A percentile compares a stretch with the other conserved stretches of the same genome.
Evolutionary conservation across 1,139 yeast species (phyloP).

Genomic region (Magnusiomyces tetraspermus): DNA sequence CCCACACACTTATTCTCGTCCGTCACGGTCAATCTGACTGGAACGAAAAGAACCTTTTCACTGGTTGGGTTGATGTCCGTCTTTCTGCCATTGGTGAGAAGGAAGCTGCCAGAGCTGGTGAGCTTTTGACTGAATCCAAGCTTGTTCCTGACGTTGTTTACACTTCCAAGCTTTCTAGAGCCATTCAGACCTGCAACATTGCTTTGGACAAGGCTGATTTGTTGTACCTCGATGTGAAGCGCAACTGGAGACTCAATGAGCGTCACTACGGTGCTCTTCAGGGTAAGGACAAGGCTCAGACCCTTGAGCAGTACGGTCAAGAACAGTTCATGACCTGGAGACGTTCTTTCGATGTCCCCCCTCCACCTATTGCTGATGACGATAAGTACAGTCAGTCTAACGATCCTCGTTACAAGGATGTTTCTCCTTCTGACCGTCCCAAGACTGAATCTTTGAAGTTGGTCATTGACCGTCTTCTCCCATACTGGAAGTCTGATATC

Average conservation of each 20-base stretch:
- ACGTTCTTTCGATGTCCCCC: slow-evolving; percentile 96
- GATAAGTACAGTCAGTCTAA: slow-evolving; percentile 77
- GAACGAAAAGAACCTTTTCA: slow-evolving; percentile 96
- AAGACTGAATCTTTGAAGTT: slow-evolving; percentile 89
- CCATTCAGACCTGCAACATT: slow-evolving; percentile 95
- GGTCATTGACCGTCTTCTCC: slow-evolving; percentile 93
- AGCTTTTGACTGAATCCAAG: slow-evolving; percentile 77
- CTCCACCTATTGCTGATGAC: slow-evolving; percentile 73
- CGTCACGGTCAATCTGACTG: slow-evolving; percentile 99
- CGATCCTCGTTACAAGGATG: slow-evolving; percentile 74
- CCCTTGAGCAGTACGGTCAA: slow-evolving; percentile 77
- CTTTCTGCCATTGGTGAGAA: slow-evolving; percentile 75
- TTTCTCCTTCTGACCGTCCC: slow-evolving; percentile 83
- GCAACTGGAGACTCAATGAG: slow-evolving; percentile 97
- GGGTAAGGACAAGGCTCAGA: slow-evolving; percentile 96
- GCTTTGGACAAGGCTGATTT: slow-evolving; percentile 87
- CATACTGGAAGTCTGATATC: slow-evolving; percentile 95
- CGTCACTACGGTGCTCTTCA: slow-evolving; percentile 99
- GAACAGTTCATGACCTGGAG: slow-evolving; percentile 96
- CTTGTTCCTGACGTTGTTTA: slow-evolving; percentile 78
- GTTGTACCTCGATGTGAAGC: slow-evolving; percentile 82
- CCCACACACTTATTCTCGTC: slow-evolving; percentile 32
- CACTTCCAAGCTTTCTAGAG: slow-evolving; percentile 90
- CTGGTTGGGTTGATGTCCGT: slow-evolving; percentile 97
- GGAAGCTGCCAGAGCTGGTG: slow-evolving; percentile 94